Percentiles rank a stretch among this genome's conserved stretches.
These are phyloP conservation scores for Cetraspora pellucida DNA, from an alignment of 192 early-diverging fungal species.

Conservation along the genomic window DNA sequence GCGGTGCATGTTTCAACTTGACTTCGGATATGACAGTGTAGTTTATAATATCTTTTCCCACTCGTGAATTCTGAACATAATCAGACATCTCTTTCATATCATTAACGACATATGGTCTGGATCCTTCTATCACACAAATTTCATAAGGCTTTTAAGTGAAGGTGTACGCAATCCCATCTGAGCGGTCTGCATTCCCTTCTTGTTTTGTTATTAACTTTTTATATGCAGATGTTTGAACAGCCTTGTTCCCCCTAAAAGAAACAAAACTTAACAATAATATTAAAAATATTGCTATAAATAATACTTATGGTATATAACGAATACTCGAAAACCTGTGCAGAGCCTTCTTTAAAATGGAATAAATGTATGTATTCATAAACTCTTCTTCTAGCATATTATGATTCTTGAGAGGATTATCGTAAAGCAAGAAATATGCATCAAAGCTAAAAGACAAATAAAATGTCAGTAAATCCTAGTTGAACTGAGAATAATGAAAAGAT, in stretches of 20 bases:
- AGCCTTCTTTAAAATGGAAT: conserved; percentile 27
- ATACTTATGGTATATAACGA: conserved; percentile 31
- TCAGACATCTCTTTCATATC: conserved; percentile 21
- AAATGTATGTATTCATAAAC: conserved; percentile 29
- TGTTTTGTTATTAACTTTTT: conserved; percentile 21
- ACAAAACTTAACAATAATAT: neutral
- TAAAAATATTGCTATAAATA: conserved; percentile 7
- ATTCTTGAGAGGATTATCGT: conserved; percentile 28
- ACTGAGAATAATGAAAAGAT: neutral
- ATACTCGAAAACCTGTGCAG: conserved; percentile 15
- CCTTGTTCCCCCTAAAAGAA: conserved; percentile 25
- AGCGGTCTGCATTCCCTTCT: conserved; percentile 19
- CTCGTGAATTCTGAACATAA: conserved; percentile 19
- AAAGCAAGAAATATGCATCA: conserved; percentile 10
- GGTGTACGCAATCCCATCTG: conserved; percentile 22
- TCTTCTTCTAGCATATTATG: conserved; percentile 20
- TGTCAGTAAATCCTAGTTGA: neutral
- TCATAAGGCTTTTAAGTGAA: conserved; percentile 20
- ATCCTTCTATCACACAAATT: conserved; percentile 26
- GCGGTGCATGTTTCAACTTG: conserved; percentile 24
- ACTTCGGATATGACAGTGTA: conserved; percentile 28
- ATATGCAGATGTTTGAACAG: conserved; percentile 25
- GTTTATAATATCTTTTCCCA: conserved; percentile 33
- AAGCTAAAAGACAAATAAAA: conserved; percentile 31
- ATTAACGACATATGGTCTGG: conserved; percentile 15